phyloP scores from a whole-genome alignment of 345 rosid genomes.

The rapeseed (Brassica napus) region Da-Ae NC_063450.1:45631501-45632000 shows the following conservation, averaged over 20 bases:
- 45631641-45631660: no score
- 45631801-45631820: not conserved
- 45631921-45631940: not conserved
- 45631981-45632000: not conserved
- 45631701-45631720: no score
- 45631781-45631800: not conserved
- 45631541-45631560: no score
- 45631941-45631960: not conserved
- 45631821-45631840: not conserved
- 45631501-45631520: no score
- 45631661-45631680: no score
- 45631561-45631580: no score
- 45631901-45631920: not conserved
- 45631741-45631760: not conserved
- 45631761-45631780: no score
- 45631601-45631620: no score
- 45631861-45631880: not conserved
- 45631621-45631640: no score
- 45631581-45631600: no score
- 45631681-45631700: no score
- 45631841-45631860: not conserved
- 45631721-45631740: not conserved
- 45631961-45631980: not conserved
- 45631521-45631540: no score
- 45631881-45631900: not conserved